Evolutionary conservation across 1,139 yeast species (phyloP).

Genomic region (Arxiozyma bovina): DNA sequence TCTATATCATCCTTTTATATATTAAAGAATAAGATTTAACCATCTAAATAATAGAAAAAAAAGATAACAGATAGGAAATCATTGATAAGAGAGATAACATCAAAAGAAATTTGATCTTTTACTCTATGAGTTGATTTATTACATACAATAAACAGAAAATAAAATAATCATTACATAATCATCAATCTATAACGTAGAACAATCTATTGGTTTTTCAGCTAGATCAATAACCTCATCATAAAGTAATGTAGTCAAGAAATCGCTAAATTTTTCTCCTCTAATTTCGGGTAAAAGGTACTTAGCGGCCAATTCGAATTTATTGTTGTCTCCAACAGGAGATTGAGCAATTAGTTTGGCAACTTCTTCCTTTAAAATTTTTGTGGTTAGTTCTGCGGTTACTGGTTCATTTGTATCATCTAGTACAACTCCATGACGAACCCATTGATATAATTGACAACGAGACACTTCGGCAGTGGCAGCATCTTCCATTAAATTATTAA

Average conservation of each 20-base stretch:
- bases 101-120: not conserved
- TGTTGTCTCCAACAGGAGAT: conserved; percentile 34
- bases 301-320: conserved; percentile 49
- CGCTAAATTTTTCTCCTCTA: conserved; percentile 61
- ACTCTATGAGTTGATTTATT: not conserved
- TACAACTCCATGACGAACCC: conserved; percentile 64
- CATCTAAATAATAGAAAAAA: too few species aligned
- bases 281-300: conserved; percentile 56
- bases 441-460: conserved; percentile 71
- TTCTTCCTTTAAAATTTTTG: conserved; percentile 52
- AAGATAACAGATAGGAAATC: not conserved
- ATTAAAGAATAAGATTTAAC: not conserved
- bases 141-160: too few species aligned
- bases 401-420: conserved; percentile 49
- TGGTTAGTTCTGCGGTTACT: conserved; percentile 52
- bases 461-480: conserved; percentile 86
- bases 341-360: conserved; percentile 40
- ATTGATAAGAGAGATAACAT: not conserved
- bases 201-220: not conserved
- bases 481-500: conserved; percentile 78
- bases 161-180: too few species aligned
- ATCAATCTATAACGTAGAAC: not conserved
- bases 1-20: not conserved
- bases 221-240: conserved; percentile 57
- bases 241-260: conserved; percentile 62